These are phyloP conservation scores for Artemisia argyi DNA, from an alignment of 129 eudicot genomes.

Conservation along the genomic window DNA sequence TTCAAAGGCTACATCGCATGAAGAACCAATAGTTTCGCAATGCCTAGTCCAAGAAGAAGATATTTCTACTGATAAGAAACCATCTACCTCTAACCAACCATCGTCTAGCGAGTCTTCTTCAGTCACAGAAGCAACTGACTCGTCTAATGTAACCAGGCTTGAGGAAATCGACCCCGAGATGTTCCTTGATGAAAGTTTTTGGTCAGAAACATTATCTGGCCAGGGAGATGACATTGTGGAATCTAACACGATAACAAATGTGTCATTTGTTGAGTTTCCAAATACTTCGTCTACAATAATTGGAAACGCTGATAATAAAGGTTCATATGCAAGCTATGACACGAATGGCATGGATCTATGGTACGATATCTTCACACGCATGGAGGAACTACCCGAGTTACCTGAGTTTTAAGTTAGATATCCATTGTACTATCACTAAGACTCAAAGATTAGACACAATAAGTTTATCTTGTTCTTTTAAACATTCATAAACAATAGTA, in stretches of 20 bases:
- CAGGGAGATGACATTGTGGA: slow-evolving; percentile 13
- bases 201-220: slow-evolving; percentile 45
- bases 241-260: background rate
- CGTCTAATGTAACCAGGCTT: background rate
- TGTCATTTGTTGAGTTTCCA: slow-evolving; percentile 19
- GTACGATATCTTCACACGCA: slow-evolving; percentile 58
- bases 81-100: slow-evolving; percentile 24
- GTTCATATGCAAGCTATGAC: background rate
- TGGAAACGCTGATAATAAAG: slow-evolving; percentile 1
- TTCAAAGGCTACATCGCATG: background rate
- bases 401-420: slow-evolving; percentile 46
- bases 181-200: slow-evolving; percentile 58
- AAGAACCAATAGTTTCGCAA: background rate
- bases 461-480: no score
- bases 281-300: background rate
- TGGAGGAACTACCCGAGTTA: slow-evolving; percentile 58
- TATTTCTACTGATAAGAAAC: background rate
- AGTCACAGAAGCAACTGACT: slow-evolving; percentile 33
- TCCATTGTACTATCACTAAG: background rate
- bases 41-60: background rate
- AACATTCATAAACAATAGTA: no score
- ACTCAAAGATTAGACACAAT: no score
- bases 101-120: slow-evolving; percentile 67
- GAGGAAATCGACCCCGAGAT: slow-evolving; percentile 37
- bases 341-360: slow-evolving; percentile 64